These are phyloP conservation scores for Emmonsiellopsis sp. DNA, from an alignment of 2,329 filamentous ascomycete species.

Conservation along the genomic window DNA sequence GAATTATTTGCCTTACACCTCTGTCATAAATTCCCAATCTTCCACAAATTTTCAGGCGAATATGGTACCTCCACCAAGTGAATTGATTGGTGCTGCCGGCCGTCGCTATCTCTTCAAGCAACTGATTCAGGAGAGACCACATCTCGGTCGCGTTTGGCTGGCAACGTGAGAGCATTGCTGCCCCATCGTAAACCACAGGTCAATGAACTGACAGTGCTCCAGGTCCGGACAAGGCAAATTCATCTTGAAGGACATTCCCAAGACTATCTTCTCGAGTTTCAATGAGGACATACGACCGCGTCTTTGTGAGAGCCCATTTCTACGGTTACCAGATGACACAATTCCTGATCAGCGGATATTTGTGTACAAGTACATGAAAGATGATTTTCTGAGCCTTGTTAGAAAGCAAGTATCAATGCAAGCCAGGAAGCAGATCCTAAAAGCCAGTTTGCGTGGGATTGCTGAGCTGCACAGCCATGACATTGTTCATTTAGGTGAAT, in stretches of 20 bases:
- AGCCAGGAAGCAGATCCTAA: slow-evolving; percentile 36
- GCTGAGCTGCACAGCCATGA: slow-evolving; percentile 25
- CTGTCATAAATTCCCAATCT: neutral
- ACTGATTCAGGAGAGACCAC: slow-evolving; percentile 24
- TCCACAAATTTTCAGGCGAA: neutral
- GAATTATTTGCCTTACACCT: neutral
- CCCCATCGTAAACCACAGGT: slow-evolving; percentile 5
- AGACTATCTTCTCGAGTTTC: slow-evolving; percentile 17
- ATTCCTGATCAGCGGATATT: slow-evolving; percentile 37
- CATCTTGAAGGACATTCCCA: slow-evolving; percentile 19
- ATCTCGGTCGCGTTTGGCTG: slow-evolving; percentile 24
- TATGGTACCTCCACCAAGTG: slow-evolving; percentile 13
- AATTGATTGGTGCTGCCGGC: slow-evolving; percentile 19
- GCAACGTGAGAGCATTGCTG: slow-evolving; percentile 17
- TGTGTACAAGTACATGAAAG: slow-evolving; percentile 37
- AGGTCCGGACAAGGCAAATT: slow-evolving; percentile 16
- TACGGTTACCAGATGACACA: slow-evolving; percentile 32
- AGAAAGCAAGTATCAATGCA: slow-evolving; percentile 31
- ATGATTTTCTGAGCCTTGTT: slow-evolving; percentile 35
- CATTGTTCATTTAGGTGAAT: slow-evolving; percentile 24
- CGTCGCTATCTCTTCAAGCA: slow-evolving; percentile 22
- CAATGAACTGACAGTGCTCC: slow-evolving; percentile 4
- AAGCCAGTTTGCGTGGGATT: slow-evolving; percentile 31
- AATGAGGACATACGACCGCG: slow-evolving; percentile 16
- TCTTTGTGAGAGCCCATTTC: slow-evolving; percentile 24